Evolutionary conservation across 2,329 filamentous ascomycete genomes (phyloP).

Genomic region (Emergomyces africanus): DNA sequence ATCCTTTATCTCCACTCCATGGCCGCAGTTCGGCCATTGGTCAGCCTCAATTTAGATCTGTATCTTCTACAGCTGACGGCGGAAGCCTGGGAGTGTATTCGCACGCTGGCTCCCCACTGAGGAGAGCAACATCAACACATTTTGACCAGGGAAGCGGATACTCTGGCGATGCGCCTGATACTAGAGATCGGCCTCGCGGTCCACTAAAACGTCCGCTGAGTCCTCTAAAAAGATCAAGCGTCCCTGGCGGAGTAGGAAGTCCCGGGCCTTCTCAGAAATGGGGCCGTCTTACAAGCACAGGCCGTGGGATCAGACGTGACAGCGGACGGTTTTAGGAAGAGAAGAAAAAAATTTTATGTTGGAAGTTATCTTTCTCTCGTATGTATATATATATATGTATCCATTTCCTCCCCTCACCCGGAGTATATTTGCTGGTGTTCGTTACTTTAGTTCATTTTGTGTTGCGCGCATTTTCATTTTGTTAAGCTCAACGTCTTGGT

Average conservation of each 20-base stretch:
- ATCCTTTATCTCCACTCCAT: constrained; percentile 34
- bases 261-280: constrained; percentile 21
- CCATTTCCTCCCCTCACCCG: not conserved
- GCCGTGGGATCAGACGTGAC: constrained; percentile 14
- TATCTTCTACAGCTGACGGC: constrained; percentile 40
- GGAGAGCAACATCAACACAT: constrained; percentile 58
- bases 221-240: constrained; percentile 32
- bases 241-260: constrained; percentile 24
- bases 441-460: not conserved
- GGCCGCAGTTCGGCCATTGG: constrained; percentile 35
- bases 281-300: constrained; percentile 6
- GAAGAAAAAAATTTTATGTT: not conserved
- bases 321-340: constrained; percentile 17
- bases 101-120: constrained; percentile 69
- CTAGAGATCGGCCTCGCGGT: constrained; percentile 24
- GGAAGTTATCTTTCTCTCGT: too few species aligned
- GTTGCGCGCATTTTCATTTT: not conserved
- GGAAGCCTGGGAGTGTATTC: constrained; percentile 70
- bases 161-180: constrained; percentile 23
- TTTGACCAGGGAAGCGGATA: constrained; percentile 31
- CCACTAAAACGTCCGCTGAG: constrained; percentile 28
- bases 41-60: constrained; percentile 41
- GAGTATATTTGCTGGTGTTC: not conserved
- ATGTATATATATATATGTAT: not conserved
- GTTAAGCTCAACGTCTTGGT: not conserved